These are phyloP conservation scores for Diutina sp. DNA, from an alignment of 1,139 yeast genomes.

Conservation along the genomic window DNA sequence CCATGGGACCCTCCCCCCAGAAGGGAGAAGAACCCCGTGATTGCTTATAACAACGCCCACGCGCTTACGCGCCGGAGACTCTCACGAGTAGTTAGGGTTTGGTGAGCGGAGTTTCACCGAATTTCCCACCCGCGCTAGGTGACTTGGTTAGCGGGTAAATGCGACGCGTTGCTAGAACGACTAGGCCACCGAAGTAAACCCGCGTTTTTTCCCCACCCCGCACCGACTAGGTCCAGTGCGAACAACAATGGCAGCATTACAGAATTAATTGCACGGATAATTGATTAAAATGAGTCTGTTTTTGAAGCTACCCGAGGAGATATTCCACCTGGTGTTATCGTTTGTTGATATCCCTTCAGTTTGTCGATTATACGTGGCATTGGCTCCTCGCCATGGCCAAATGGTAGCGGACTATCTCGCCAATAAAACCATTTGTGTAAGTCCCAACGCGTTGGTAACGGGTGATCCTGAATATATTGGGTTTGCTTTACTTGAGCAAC, in stretches of 20 bases:
- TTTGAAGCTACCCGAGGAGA: background rate
- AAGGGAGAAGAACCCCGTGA: constrained; percentile 7
- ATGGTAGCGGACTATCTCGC: background rate
- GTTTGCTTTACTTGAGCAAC: background rate
- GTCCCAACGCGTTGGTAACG: background rate
- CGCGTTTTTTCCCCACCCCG: background rate
- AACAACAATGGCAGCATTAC: background rate
- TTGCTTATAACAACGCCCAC: constrained; percentile 71
- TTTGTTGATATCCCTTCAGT: background rate
- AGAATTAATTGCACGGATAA: background rate
- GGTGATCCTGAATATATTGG: background rate
- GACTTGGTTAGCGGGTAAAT: constrained; percentile 50
- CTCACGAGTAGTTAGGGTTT: constrained; percentile 40
- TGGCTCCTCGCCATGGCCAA: background rate
- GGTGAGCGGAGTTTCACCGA: constrained; percentile 67
- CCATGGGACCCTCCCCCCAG: constrained; percentile 30
- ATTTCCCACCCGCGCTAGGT: constrained; percentile 60
- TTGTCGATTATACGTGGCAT: background rate
- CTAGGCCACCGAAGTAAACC: background rate
- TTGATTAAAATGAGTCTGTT: too few relatives aligned
- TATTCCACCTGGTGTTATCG: background rate
- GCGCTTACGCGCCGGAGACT: constrained; percentile 40
- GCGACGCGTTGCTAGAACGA: constrained; percentile 40
- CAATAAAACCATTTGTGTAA: background rate
- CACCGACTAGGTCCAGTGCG: background rate